These are phyloP conservation scores for Penicillium sp. DNA, from an alignment of 2,329 filamentous ascomycete genomes.

Conservation along the genomic window DNA sequence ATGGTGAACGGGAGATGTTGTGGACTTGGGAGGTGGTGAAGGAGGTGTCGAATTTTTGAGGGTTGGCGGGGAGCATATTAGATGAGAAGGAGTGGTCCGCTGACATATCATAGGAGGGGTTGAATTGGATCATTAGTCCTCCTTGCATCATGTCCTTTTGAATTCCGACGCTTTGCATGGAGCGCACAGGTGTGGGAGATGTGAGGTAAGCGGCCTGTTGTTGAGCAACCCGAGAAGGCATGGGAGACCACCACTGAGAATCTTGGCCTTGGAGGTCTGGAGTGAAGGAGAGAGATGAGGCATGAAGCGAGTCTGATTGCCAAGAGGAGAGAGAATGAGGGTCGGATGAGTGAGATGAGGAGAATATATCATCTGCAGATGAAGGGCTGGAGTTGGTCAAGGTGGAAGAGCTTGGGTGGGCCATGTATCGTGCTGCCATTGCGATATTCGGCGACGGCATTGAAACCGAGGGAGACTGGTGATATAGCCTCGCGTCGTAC, in stretches of 20 bases:
- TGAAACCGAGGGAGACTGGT: conserved; percentile 33
- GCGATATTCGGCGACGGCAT: conserved; percentile 34
- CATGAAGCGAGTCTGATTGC: conserved; percentile 40
- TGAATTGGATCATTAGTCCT: conserved; percentile 42
- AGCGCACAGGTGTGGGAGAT: conserved; percentile 36
- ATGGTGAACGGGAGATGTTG: conserved; percentile 36
- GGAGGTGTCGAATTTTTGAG: conserved; percentile 27
- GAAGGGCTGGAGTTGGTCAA: conserved; percentile 36
- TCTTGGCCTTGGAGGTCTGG: conserved; percentile 40
- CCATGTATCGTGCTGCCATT: conserved; percentile 33
- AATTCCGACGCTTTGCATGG: conserved; percentile 27
- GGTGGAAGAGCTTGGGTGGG: conserved; percentile 28
- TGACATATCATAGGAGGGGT: conserved; percentile 36
- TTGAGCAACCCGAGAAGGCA: conserved; percentile 35
- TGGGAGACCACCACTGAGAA: conserved; percentile 44
- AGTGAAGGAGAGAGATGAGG: conserved; percentile 39
- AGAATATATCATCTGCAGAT: conserved; percentile 39
- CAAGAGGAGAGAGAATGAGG: conserved; percentile 42
- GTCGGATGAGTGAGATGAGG: conserved; percentile 40
- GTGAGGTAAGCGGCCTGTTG: conserved; percentile 37
- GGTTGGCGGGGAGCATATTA: conserved; percentile 21
- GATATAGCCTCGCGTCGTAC: conserved; percentile 35
- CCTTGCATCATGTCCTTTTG: conserved; percentile 39
- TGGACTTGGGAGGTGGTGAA: conserved; percentile 32
- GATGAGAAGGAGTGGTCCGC: conserved; percentile 31